Evolutionary conservation across 306 rosid species (phyloP), one percentile per base, ranked within the genome.

Genomic region (Boehmeria nivea): DNA sequence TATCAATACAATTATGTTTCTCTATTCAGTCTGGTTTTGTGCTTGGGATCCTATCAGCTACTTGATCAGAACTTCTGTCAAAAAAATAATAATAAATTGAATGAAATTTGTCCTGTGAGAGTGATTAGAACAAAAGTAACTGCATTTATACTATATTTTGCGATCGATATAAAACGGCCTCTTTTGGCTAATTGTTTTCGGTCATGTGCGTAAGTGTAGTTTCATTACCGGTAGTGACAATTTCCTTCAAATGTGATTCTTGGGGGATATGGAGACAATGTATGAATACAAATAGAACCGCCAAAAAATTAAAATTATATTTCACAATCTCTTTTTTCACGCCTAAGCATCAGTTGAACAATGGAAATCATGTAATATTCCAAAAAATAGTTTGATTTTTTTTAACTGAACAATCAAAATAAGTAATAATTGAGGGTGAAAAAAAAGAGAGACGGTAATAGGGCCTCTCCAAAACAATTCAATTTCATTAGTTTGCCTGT

Each of bases 401-500:
- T n/a, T n/a, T n/a, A n/a, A n/a, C 36, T 31, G 36, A 6, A 31
- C 36, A n/a, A n/a, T 12, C 64, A 21, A 50, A 70, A 42, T 0
- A n/a, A 26, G 28, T 16, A 51, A 27, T 51, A 27, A 2, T 10
- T 23, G 20, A 9, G n/a, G 19, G 13, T n/a, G n/a, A n/a, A n/a
- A 40, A 22, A 8, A 9, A 27, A 25, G 8, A 28, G 21, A 47
- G 33, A 51, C 4, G 54, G 49, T n/a, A 14, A 15, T 3, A 2
- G 36, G 37, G 25, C 9, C 36, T 44, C 25, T 47, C 44, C 70
- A 53, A 65, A 53, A 60, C 48, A 57, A 52, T 54, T 25, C 44
- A 44, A 51, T 40, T 40, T 2, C n/a, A 40, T 78, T 72, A 82
- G 74, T n/a, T 83, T 61, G 73, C 84, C 67, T 69, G 75, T 53